Evolutionary conservation across 352 stramenopile species (phyloP), one percentile per base, ranked within the genome.

Genomic region (Globisporangium radiosum): DNA sequence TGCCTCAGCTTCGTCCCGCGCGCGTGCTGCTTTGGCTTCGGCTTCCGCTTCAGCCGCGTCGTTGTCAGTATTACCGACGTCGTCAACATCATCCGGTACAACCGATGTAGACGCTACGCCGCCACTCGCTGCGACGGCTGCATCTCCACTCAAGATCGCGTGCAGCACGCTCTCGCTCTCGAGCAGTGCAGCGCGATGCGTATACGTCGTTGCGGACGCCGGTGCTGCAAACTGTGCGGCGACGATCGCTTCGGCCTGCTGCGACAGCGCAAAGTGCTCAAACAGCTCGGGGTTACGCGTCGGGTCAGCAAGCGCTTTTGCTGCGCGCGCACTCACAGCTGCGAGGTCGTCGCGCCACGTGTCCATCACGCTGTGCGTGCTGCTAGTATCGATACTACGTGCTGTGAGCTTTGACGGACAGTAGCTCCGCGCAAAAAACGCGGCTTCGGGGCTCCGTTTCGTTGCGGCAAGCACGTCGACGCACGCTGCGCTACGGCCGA

Each of bases 371-470:
- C 97, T 71, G 36, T 92, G 72, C 45, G 99, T 95, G 62, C 95
- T 90, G 25, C 25, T 25, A 25, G 25, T 25, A 25, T 25, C 25
- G 25, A 25, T 1, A 2, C 25, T 25, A 25, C 25, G 25, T 25
- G 25, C 25, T 25, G 25, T 25, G 25, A 25, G 25, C 25, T 25
- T 25, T 1, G 92, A 98, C 48, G 97, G 97, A 38, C 97, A 85
- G 72, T 99, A 99, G 38, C 96, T 99, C 48, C 97, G 90, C 13
- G 96, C 95, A 74, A 99, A 98, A n/a, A n/a, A n/a, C n/a, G n/a
- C n/a, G n/a, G n/a, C n/a, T n/a, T n/a, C n/a, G n/a, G n/a, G n/a
- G n/a, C n/a, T n/a, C n/a, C n/a, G n/a, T n/a, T n/a, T n/a, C n/a
- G n/a, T n/a, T n/a, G n/a, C n/a, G n/a, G n/a, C n/a, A n/a, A n/a